Evolutionary conservation across 208 protist genomes (phyloP).

Genomic region (Leishmania tarentolae): DNA sequence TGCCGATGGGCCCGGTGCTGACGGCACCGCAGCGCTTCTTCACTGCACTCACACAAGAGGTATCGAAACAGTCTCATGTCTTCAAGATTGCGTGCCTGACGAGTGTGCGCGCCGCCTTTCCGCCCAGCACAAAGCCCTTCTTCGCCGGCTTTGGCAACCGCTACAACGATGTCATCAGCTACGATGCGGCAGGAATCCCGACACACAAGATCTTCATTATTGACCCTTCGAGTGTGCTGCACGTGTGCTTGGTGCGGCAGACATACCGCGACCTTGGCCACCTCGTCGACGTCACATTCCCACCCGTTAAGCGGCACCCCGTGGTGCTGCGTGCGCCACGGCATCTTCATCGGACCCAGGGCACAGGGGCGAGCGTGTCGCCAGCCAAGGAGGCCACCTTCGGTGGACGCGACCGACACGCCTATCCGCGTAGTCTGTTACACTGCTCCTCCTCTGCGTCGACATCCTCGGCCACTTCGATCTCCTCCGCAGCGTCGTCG

Average conservation of each 20-base stretch:
- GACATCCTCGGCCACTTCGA: conserved; percentile 12
- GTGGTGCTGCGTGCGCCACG: conserved; percentile 22
- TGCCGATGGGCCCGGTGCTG: conserved; percentile 90
- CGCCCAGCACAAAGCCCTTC: conserved; percentile 68
- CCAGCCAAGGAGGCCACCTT: not conserved
- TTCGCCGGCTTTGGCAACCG: conserved; percentile 94
- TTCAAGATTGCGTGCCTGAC: conserved; percentile 92
- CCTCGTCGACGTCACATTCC: conserved; percentile 87
- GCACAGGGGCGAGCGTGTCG: not conserved
- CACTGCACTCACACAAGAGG: conserved; percentile 87
- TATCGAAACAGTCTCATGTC: conserved; percentile 86
- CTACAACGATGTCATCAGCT: conserved; percentile 88
- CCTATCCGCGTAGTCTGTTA: conserved; percentile 20
- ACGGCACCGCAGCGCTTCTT: conserved; percentile 89
- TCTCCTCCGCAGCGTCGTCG: not conserved
- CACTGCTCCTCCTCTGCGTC: conserved; percentile 21
- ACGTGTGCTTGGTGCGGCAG: conserved; percentile 74
- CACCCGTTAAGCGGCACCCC: conserved; percentile 37
- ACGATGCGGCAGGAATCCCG: conserved; percentile 79
- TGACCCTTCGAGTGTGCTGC: conserved; percentile 73
- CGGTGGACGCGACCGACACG: conserved; percentile 7
- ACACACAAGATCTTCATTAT: conserved; percentile 89
- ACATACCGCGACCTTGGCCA: conserved; percentile 81
- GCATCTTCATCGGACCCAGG: conserved; percentile 1
- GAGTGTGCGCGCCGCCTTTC: conserved; percentile 77